Evolutionary conservation across 495 filamentous ascomycete species (phyloP).

Genomic region (Cladorrhinum samala): DNA sequence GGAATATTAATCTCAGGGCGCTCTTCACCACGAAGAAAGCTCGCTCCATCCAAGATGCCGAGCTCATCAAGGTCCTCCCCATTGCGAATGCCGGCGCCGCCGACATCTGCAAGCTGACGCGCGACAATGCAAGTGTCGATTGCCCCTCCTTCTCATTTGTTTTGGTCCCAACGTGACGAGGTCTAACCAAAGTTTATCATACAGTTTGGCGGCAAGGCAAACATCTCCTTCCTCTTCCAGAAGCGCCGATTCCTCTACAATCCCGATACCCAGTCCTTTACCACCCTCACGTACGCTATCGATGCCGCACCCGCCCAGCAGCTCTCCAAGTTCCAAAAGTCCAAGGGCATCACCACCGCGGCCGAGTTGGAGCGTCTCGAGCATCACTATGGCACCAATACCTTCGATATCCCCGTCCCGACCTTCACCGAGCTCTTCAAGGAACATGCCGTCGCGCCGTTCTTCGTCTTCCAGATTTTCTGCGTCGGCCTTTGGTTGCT

Average conservation of each 20-base stretch:
- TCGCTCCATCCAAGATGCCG: conserved; percentile 66
- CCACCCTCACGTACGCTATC: conserved; percentile 76
- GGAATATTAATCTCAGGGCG: conserved; percentile 82
- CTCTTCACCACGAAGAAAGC: conserved; percentile 73
- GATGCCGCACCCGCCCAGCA: conserved; percentile 75
- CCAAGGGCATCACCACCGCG: conserved; percentile 61
- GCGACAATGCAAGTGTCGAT: conserved; percentile 55
- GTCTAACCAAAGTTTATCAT: conserved; percentile 1
- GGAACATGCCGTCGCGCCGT: conserved; percentile 96
- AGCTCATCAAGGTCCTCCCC: conserved; percentile 89
- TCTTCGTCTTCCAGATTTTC: conserved; percentile 99
- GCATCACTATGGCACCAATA: conserved; percentile 93
- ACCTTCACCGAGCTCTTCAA: conserved; percentile 93
- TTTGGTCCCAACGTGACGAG: not conserved
- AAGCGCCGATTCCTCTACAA: conserved; percentile 93
- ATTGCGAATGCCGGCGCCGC: conserved; percentile 80
- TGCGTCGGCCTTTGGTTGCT: conserved; percentile 98
- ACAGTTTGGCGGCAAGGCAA: conserved; percentile 62
- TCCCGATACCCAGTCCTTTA: conserved; percentile 60
- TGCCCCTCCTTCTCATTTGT: not conserved
- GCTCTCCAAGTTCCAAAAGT: conserved; percentile 70
- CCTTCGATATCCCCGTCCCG: conserved; percentile 95
- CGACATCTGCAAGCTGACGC: conserved; percentile 76
- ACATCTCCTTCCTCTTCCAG: conserved; percentile 90
- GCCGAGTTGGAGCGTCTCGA: conserved; percentile 70